Percentiles rank a stretch among this genome's conserved stretches.
These are phyloP conservation scores for Eimeria brunetti DNA, from an alignment of 169 alveolate species.

Conservation along the genomic window DNA sequence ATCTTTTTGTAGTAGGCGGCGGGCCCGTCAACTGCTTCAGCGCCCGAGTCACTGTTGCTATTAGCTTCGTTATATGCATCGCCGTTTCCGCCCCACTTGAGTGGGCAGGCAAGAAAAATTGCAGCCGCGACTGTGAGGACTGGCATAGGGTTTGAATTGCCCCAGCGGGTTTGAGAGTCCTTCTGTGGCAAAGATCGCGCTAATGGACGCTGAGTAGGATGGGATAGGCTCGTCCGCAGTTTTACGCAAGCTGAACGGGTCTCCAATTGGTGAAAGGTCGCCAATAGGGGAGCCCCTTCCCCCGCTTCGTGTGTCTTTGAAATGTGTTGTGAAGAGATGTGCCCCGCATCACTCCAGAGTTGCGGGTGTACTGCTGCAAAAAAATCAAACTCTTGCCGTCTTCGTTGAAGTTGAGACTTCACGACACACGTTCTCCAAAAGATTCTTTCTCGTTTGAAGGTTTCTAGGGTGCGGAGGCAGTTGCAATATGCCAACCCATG, in stretches of 20 bases:
- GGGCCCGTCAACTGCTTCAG: not conserved
- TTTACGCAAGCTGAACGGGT: not conserved
- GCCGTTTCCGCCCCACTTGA: not conserved
- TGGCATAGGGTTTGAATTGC: not conserved
- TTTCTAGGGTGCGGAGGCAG: not conserved
- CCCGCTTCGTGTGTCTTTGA: not conserved
- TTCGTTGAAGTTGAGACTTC: not conserved
- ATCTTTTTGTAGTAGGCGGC: not conserved
- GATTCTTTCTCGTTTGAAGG: not conserved
- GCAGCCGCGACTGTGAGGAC: constrained; percentile 38
- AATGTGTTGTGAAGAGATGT: not conserved
- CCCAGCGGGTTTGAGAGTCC: not conserved
- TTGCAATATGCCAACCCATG: constrained; percentile 7
- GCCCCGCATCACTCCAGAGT: not conserved
- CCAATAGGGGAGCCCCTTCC: not conserved
- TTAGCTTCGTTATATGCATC: not conserved
- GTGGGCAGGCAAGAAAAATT: constrained; percentile 3
- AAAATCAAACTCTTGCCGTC: not conserved
- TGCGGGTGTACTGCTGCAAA: not conserved
- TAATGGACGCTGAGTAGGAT: not conserved
- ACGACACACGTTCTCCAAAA: not conserved
- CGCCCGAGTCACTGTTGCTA: not conserved
- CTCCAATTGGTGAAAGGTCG: not conserved
- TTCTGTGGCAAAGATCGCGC: not conserved
- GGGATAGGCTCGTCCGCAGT: not conserved